These are phyloP conservation scores for Cryptosporidium felis DNA, from an alignment of 169 alveolate species.

Conservation along the genomic window DNA sequence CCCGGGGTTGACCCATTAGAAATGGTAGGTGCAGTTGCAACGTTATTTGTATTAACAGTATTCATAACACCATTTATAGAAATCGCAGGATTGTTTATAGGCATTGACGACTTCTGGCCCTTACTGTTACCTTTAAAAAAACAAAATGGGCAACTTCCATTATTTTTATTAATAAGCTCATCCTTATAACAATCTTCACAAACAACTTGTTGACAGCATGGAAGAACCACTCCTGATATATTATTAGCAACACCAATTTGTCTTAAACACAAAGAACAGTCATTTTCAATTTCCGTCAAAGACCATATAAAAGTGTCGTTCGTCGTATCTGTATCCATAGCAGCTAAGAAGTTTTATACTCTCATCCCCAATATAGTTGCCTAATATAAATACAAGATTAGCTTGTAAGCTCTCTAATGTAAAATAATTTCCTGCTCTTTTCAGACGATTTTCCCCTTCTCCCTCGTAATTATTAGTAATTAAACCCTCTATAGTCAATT, in stretches of 20 bases:
- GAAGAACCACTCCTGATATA: constrained; percentile 46
- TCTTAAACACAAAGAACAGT: constrained; percentile 69
- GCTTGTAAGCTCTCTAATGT: constrained; percentile 3
- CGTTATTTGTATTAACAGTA: background rate
- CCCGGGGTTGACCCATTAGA: constrained; percentile 6
- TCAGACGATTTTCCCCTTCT: constrained; percentile 58
- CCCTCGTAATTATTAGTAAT: constrained; percentile 36
- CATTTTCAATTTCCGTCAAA: constrained; percentile 68
- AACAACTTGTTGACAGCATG: constrained; percentile 65
- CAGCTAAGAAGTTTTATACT: constrained; percentile 52
- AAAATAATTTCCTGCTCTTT: background rate
- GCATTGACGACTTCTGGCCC: constrained; percentile 23
- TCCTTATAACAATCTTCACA: constrained; percentile 65
- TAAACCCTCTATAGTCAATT: constrained; percentile 67
- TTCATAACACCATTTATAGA: constrained; percentile 27
- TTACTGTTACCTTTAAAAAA: constrained; percentile 54
- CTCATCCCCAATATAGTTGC: constrained; percentile 70
- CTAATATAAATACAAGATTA: constrained; percentile 19
- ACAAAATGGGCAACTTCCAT: constrained; percentile 72
- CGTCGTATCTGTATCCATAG: constrained; percentile 67
- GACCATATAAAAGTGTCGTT: constrained; percentile 68
- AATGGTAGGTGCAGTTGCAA: background rate
- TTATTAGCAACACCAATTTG: constrained; percentile 38
- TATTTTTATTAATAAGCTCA: constrained; percentile 48
- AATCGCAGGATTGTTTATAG: constrained; percentile 5